Conservation (phyloP, 2,329 filamentous ascomycete species). For the Aspergillus caelatus region DNA sequence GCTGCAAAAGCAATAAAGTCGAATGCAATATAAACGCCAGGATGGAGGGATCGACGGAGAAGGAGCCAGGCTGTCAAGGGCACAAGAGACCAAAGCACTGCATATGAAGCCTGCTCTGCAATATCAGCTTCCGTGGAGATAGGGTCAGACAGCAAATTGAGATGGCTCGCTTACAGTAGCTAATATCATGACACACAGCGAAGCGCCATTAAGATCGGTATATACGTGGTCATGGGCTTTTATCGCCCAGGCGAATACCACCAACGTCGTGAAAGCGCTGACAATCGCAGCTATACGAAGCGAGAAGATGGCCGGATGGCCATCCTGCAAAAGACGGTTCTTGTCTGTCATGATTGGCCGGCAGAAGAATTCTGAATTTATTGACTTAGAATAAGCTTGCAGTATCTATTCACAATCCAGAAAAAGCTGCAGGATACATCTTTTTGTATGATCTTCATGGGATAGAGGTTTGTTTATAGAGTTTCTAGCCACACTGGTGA, state of each 20-base stretch:
- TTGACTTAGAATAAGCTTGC: background rate
- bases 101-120: background rate
- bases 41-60: background rate
- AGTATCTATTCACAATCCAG: background rate
- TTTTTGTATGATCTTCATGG: background rate
- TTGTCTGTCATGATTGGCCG: background rate
- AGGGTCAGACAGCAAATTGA: background rate
- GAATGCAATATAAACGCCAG: constrained; percentile 2
- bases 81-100: background rate
- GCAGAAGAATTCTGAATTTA: too few relatives aligned
- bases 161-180: background rate
- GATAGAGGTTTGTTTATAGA: background rate
- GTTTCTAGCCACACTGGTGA: background rate
- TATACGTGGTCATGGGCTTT: background rate
- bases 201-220: background rate
- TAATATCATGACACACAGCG: background rate
- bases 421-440: background rate
- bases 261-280: background rate
- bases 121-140: too few relatives aligned
- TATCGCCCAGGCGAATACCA: background rate
- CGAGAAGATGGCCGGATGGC: background rate
- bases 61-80: background rate
- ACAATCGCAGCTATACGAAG: background rate
- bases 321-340: background rate
- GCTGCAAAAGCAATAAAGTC: constrained; percentile 2